Evolutionary conservation across 495 filamentous ascomycete genomes (phyloP), one percentile per base, ranked within the genome.

Genomic region (Hypoxylon subgilvum): DNA sequence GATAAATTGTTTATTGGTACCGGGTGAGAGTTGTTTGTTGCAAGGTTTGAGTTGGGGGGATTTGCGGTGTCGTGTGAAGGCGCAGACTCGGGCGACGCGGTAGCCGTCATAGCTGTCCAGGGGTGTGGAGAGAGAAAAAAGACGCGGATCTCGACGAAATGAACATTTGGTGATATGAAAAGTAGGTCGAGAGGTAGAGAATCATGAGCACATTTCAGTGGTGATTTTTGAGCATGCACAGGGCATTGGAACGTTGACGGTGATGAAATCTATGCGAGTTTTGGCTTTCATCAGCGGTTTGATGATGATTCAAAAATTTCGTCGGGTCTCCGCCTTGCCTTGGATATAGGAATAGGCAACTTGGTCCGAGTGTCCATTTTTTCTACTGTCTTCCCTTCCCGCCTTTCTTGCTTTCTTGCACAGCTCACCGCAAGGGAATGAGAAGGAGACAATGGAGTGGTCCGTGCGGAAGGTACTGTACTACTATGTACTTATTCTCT

Each of bases 141-240:
- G 70, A 70, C 87, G 85, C 80, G 76, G 78, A 84, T 82, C 83
- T 83, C 82, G 77, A 81, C 79, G 82, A 84, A 81, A 80, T 72
- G 77, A 69, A 77, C 79, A 82, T 88, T 71, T 79, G 83, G 74
- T 67, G 67, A 47, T 66, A 66, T 73, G 71, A 87, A 84, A 82
- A 74, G 69, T 76, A 78, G 76, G 84, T 92, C 88, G 84, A 79
- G 72, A 66, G 76, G 84, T 77, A 71, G 61, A 64, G 69, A 64
- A 73, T 74, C 74, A 74, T 71, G 55, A 19, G 35, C 8, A 49
- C 63, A 83, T 69, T 75, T 67, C 73, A 60, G 69, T 82, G 71
- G 61, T 71, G 71, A 81, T 81, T 66, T 90, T 82, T 90, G 79
- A 76, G 74, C 82, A 82, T 82, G 80, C 79, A 77, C 74, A 77